phyloP scores from a whole-genome alignment of 179 eudicot genomes.

The Pouteria campechiana region DNA sequence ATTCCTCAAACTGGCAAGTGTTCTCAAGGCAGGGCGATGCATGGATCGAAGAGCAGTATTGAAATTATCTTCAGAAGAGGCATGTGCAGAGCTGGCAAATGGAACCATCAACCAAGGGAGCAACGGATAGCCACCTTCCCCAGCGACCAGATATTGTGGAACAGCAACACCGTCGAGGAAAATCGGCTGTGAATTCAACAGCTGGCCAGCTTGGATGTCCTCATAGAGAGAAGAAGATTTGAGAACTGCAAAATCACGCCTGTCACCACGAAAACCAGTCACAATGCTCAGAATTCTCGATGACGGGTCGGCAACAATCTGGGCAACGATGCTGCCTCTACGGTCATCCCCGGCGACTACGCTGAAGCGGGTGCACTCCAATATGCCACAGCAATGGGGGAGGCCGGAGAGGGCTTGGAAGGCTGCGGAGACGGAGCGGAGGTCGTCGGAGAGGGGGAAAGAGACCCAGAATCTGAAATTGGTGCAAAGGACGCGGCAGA shows the following conservation, averaged over 20 bases:
- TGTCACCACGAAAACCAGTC: conserved; percentile 53
- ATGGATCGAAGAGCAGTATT: conserved; percentile 19
- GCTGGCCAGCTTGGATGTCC: conserved; percentile 35
- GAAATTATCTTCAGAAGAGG: conserved; percentile 35
- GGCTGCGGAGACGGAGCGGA: conserved; percentile 18
- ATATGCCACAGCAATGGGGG: conserved; percentile 74
- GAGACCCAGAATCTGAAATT: conserved; percentile 88
- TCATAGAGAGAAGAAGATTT: conserved; percentile 47
- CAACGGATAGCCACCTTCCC: conserved; percentile 51
- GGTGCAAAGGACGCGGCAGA: conserved; percentile 79
- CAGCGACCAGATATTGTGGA: conserved; percentile 71
- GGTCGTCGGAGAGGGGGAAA: conserved; percentile 43
- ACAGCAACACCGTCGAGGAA: conserved; percentile 18
- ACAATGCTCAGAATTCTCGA: conserved; percentile 56
- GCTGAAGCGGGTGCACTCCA: conserved; percentile 42
- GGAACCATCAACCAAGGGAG: conserved; percentile 71
- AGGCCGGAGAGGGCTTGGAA: conserved; percentile 41
- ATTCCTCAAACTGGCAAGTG: conserved; percentile 56
- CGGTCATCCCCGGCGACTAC: not conserved
- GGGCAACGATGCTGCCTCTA: conserved; percentile 40
- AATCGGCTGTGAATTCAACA: conserved; percentile 25
- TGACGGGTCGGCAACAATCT: conserved; percentile 67
- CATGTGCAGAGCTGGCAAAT: conserved; percentile 26
- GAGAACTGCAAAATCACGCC: conserved; percentile 24
- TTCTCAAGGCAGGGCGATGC: conserved; percentile 23